Conservation (phyloP, 306 rosid genomes). For the Heteromeles arbutifolia region DNA sequence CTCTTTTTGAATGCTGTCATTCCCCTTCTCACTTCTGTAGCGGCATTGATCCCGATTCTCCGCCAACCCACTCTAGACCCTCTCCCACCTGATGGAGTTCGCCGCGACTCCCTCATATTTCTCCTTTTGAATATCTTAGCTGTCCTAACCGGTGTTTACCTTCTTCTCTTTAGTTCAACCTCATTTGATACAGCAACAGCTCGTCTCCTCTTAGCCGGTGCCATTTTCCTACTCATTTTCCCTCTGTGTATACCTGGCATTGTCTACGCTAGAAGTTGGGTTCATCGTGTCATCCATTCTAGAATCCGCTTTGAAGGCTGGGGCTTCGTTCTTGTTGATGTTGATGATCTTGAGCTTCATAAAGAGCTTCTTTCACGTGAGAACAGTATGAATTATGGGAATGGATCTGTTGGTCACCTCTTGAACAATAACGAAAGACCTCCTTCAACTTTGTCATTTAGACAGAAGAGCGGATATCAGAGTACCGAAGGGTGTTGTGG, state of each 20-base stretch:
- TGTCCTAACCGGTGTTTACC: conserved; percentile 67
- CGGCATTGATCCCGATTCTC: conserved; percentile 66
- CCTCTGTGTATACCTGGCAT: conserved; percentile 75
- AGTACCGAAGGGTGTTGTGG: conserved; percentile 27
- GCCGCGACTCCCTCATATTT: conserved; percentile 62
- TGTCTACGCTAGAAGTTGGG: conserved; percentile 72
- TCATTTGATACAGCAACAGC: conserved; percentile 33
- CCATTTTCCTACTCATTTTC: conserved; percentile 50
- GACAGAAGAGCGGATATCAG: conserved; percentile 17
- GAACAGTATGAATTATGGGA: conserved; percentile 19
- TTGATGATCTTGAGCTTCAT: conserved; percentile 85
- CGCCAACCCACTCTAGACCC: conserved; percentile 67
- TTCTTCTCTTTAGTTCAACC: conserved; percentile 60
- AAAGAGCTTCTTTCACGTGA: conserved; percentile 61
- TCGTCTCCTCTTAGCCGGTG: conserved; percentile 54
- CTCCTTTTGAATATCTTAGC: conserved; percentile 68
- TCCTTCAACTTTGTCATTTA: background rate
- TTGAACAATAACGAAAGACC: conserved; percentile 20
- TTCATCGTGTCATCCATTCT: conserved; percentile 38
- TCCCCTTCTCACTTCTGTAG: conserved; percentile 62
- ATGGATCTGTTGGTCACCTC: conserved; percentile 22
- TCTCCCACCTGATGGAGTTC: conserved; percentile 54
- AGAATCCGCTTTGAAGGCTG: conserved; percentile 47
- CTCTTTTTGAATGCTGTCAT: conserved; percentile 67
- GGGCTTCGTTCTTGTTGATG: conserved; percentile 66